Evolutionary conservation across 2,329 filamentous ascomycete species (phyloP).

Genomic region (Fusarium brachygibbosum): DNA sequence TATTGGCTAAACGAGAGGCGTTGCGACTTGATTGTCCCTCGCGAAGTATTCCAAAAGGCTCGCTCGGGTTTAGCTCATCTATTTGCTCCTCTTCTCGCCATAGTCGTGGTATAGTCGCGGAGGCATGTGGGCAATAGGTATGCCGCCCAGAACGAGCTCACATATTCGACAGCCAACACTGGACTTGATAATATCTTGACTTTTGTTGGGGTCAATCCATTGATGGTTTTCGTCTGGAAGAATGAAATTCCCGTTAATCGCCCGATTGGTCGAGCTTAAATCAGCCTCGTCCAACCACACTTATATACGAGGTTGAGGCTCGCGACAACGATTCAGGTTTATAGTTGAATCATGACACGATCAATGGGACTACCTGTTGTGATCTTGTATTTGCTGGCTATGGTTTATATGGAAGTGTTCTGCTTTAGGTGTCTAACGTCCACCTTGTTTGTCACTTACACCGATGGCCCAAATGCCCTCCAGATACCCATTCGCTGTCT

Average conservation of each 20-base stretch:
- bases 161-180: no score
- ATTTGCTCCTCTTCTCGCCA: no score
- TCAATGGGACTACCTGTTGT: no score
- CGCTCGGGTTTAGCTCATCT: no score
- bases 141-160: no score
- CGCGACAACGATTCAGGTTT: not conserved
- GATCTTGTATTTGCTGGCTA: not conserved
- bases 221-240: no score
- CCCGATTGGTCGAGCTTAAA: slow-evolving; percentile 31
- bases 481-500: not conserved
- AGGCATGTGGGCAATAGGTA: no score
- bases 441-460: not conserved
- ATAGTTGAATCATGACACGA: not conserved
- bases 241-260: not conserved
- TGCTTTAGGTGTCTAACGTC: no score
- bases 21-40: no score
- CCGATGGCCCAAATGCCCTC: not conserved
- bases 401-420: not conserved
- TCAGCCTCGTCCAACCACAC: slow-evolving; percentile 10
- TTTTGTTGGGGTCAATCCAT: no score
- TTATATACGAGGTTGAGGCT: not conserved
- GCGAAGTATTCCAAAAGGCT: no score
- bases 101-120: not conserved
- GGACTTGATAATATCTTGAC: no score
- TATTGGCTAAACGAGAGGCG: not conserved